Percentiles rank a stretch among this genome's conserved stretches.
Conservation (phyloP, 148 eudicot species). For the Oxyria digyna region DNA sequence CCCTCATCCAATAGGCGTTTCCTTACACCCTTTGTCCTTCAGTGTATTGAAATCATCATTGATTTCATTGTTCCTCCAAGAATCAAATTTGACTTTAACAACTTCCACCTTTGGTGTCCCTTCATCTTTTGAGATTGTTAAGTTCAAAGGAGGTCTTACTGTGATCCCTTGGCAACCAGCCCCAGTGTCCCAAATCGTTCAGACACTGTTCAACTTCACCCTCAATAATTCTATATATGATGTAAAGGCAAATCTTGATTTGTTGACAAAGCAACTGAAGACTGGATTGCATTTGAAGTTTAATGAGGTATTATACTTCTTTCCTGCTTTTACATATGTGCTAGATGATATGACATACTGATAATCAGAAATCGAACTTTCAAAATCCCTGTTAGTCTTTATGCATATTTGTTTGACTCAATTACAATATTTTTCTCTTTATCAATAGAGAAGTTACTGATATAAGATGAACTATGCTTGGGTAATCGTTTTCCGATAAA, state of each 20-base stretch:
- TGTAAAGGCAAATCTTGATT: slow-evolving; percentile 26
- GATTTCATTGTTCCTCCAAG: slow-evolving; percentile 31
- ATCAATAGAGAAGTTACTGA: too few relatives aligned
- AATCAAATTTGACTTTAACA: slow-evolving; percentile 33
- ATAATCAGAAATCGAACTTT: neutral
- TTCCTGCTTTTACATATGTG: neutral
- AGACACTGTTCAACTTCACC: slow-evolving; percentile 30
- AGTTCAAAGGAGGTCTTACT: slow-evolving; percentile 41
- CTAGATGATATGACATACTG: neutral
- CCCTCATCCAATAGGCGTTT: slow-evolving; percentile 25
- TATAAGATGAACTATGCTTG: too few relatives aligned
- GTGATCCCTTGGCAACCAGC: slow-evolving; percentile 24
- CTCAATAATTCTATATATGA: slow-evolving; percentile 33
- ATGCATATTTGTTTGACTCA: too few relatives aligned
- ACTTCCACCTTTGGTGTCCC: slow-evolving; percentile 35
- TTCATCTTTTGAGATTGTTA: slow-evolving; percentile 32
- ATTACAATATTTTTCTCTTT: too few relatives aligned
- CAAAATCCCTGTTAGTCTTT: neutral
- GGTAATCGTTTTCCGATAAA: too few relatives aligned
- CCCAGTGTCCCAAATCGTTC: slow-evolving; percentile 20
- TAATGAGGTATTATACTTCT: slow-evolving; percentile 28
- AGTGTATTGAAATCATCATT: slow-evolving; percentile 37
- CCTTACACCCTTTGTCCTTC: slow-evolving; percentile 23
- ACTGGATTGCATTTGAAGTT: slow-evolving; percentile 33
- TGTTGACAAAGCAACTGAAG: slow-evolving; percentile 36